Conservation (phyloP, 2,329 filamentous ascomycete species). For the Tolypocladium capitatum region DNA sequence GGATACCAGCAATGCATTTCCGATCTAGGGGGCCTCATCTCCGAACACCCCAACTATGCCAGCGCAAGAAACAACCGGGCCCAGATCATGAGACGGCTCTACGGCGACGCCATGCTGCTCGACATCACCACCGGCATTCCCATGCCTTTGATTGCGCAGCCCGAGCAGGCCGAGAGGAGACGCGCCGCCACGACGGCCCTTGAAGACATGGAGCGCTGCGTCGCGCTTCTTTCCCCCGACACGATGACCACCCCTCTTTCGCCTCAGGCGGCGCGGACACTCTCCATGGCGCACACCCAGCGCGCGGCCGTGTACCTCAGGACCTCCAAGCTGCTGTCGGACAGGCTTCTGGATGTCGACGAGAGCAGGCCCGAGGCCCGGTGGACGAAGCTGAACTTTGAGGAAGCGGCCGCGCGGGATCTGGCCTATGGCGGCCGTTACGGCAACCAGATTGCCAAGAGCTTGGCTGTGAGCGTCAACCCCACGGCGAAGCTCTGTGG, state of each 20-base stretch:
- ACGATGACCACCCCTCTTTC: conserved; percentile 42
- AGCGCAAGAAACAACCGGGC: conserved; percentile 64
- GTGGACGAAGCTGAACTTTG: conserved; percentile 44
- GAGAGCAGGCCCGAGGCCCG: conserved; percentile 26
- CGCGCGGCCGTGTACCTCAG: conserved; percentile 51
- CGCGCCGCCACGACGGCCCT: conserved; percentile 29
- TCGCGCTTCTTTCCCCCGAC: conserved; percentile 43
- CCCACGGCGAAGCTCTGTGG: conserved; percentile 58
- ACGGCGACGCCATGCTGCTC: conserved; percentile 47
- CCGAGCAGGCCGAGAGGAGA: conserved; percentile 22
- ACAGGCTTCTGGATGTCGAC: conserved; percentile 25
- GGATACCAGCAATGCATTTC: conserved; percentile 34
- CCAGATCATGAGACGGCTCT: conserved; percentile 48
- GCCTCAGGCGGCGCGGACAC: conserved; percentile 47
- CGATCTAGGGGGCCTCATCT: conserved; percentile 42
- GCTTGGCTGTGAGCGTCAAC: conserved; percentile 50
- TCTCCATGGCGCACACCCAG: conserved; percentile 61
- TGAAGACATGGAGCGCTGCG: conserved; percentile 42
- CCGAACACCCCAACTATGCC: conserved; percentile 50
- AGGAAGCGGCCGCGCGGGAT: conserved; percentile 48
- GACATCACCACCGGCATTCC: conserved; percentile 20
- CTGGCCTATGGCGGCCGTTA: conserved; percentile 52
- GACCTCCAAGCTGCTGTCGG: conserved; percentile 36
- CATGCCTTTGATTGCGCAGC: conserved; percentile 27
- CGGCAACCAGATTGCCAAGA: conserved; percentile 52